phyloP scores from a whole-genome alignment of 768 basidiomycete genomes.

The Pulveroboletus sp. region DNA sequence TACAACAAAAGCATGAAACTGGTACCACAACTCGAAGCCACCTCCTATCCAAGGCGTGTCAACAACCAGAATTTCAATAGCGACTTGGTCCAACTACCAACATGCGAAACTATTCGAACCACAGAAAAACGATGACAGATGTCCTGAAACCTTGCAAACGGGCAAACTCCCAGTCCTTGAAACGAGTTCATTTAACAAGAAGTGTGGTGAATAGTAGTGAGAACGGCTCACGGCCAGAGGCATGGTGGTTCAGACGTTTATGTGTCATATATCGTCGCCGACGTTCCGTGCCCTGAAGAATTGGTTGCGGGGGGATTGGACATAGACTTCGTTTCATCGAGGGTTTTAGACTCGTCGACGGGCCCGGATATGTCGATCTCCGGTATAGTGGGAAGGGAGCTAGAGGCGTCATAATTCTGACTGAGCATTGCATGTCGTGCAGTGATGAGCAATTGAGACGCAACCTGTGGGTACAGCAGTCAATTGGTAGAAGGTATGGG shows the following conservation, averaged over 20 bases:
- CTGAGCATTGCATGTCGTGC: conserved; percentile 10
- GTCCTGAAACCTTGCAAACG: no score
- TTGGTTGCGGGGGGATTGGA: not conserved
- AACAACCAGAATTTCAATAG: no score
- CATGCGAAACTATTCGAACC: not conserved
- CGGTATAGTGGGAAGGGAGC: not conserved
- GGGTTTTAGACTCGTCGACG: not conserved
- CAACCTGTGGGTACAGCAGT: not conserved
- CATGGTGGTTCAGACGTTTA: not conserved
- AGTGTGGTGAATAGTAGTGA: not conserved
- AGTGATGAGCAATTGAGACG: conserved; percentile 15
- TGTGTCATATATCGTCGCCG: not conserved
- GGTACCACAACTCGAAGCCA: no score
- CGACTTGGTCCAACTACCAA: not conserved
- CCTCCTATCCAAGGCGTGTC: no score
- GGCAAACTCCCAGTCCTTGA: not conserved
- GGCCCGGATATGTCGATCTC: not conserved
- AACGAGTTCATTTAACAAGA: not conserved
- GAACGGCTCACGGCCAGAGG: no score
- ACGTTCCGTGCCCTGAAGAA: not conserved
- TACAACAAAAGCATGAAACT: no score
- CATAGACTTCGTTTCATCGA: no score
- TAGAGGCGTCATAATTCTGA: not conserved
- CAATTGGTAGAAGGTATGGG: not conserved
- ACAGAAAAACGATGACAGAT: not conserved